Conservation (phyloP, 108 stramenopile species). For the Fistulifera pelliculosa region DNA sequence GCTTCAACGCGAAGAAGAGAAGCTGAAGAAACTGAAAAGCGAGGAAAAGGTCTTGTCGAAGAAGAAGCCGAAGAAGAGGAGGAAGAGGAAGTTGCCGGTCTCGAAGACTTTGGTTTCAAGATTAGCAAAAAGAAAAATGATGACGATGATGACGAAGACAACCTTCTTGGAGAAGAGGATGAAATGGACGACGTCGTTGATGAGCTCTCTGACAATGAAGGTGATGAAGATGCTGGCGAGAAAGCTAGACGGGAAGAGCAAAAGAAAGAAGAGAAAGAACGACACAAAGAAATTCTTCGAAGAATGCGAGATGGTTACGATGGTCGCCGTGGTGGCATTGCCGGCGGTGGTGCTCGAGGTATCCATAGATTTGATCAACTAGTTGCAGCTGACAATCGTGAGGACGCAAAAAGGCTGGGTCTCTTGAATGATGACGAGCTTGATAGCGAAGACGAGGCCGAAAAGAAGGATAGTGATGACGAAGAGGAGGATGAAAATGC, state of each 20-base stretch:
- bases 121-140: conserved; percentile 58
- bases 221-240: conserved; percentile 79
- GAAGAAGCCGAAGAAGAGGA: conserved; percentile 89
- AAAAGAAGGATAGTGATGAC: conserved; percentile 40
- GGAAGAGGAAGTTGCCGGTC: conserved; percentile 79
- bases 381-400: conserved; percentile 81
- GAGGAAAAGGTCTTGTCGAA: conserved; percentile 45
- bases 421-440: conserved; percentile 82
- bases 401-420: conserved; percentile 76
- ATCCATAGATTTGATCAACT: conserved; percentile 71
- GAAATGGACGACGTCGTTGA: conserved; percentile 83
- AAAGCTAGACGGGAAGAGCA: conserved; percentile 45
- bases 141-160: conserved; percentile 56
- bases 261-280: conserved; percentile 69
- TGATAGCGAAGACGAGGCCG: conserved; percentile 67
- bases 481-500: conserved; percentile 73
- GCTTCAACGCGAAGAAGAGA: conserved; percentile 62
- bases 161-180: conserved; percentile 51
- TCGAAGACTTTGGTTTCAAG: conserved; percentile 86
- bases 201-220: conserved; percentile 81
- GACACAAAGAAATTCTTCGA: conserved; percentile 82
- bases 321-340: conserved; percentile 78
- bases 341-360: conserved; percentile 72
- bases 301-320: conserved; percentile 86
- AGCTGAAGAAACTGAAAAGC: conserved; percentile 59